Base-by-base conservation (phyloP, 2,329 filamentous ascomycete species). In the Amphichorda felina region DNA sequence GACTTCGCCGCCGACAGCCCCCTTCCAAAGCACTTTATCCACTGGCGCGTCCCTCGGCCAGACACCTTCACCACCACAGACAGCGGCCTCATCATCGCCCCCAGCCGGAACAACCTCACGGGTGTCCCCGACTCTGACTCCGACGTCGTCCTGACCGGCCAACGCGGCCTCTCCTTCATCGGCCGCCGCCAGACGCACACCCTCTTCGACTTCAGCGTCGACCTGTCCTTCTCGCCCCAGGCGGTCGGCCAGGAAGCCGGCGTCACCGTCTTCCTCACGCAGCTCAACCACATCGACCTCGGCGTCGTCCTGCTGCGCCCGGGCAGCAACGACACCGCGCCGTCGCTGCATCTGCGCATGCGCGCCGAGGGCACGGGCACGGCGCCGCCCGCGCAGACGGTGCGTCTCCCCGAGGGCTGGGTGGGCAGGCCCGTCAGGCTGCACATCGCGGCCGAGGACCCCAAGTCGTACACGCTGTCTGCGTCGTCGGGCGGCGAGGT, bases 181-280 rank as follows among this genome's bases (percentile, higher is more conserved):
- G 66, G 64, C 1, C 59, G 68, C 2, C 58, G 70, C 2, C 72
- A 77, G 46, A 66, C 66, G 5, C 63, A 75, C 41, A 68, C 70
- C 0, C 50, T 72, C 1, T 75, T 75, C 47, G 63, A 54, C 0
- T 75, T 60, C 46, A 59, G 53, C 31, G 59, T 69, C 3, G 56
- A 68, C 37, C 34, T 75, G 0, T 50, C 58, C 11, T 74, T 64
- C 44, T 36, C 44, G 0, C 59, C 66, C 0, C 61, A 68, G 41
- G 70, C 75, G 45, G 65, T 68, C 3, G 60, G 61, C 2, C 60
- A 70, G 40, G 70, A 75, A 47, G 64, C 68, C 2, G 72, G 71
- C 1, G 53, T 75, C 4, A 64, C 63, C 0, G 51, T 63, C 0
- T 74, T 75, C 43, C 54, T 74, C 22, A 70, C 64, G 1, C 63